These are phyloP conservation scores for Lunasporangiospora selenospora DNA, from an alignment of 192 early-diverging fungal genomes.

Conservation along the genomic window DNA sequence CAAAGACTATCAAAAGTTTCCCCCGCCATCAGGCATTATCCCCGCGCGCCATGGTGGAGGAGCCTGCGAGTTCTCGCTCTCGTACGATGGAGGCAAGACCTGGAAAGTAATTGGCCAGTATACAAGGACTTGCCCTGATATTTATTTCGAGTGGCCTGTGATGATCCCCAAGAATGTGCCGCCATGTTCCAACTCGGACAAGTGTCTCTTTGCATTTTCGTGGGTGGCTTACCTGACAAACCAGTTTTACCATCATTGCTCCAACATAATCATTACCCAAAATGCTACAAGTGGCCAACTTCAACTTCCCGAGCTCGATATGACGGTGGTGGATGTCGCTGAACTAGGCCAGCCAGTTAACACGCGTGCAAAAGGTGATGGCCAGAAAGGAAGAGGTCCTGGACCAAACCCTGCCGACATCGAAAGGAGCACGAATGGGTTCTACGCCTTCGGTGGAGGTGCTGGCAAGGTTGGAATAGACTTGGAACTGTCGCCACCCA, in stretches of 20 bases:
- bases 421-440: slow-evolving; percentile 12
- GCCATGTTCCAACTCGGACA: slow-evolving; percentile 29
- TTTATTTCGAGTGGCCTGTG: slow-evolving; percentile 51
- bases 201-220: slow-evolving; percentile 58
- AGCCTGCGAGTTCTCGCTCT: slow-evolving; percentile 73
- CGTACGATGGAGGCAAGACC: slow-evolving; percentile 66
- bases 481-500: slow-evolving; percentile 21
- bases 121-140: slow-evolving; percentile 50
- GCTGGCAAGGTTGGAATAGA: slow-evolving; percentile 17
- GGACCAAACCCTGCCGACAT: slow-evolving; percentile 16
- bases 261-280: slow-evolving; percentile 67
- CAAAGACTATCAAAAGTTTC: slow-evolving; percentile 21
- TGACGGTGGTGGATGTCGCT: slow-evolving; percentile 32
- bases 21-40: slow-evolving; percentile 24
- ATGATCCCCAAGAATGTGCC: slow-evolving; percentile 48
- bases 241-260: slow-evolving; percentile 83
- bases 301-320: slow-evolving; percentile 19
- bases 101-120: slow-evolving; percentile 56
- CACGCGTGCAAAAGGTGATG: slow-evolving; percentile 28
- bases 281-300: neutral
- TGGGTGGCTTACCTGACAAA: slow-evolving; percentile 76
- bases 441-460: slow-evolving; percentile 18
- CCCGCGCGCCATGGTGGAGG: slow-evolving; percentile 69
- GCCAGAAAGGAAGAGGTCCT: neutral
- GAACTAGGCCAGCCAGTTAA: neutral